A percentile compares a stretch with the other conserved stretches of the same genome.
Evolutionary conservation across 257 asterid genomes (phyloP).

Genomic region (Solanum medicagineum): DNA sequence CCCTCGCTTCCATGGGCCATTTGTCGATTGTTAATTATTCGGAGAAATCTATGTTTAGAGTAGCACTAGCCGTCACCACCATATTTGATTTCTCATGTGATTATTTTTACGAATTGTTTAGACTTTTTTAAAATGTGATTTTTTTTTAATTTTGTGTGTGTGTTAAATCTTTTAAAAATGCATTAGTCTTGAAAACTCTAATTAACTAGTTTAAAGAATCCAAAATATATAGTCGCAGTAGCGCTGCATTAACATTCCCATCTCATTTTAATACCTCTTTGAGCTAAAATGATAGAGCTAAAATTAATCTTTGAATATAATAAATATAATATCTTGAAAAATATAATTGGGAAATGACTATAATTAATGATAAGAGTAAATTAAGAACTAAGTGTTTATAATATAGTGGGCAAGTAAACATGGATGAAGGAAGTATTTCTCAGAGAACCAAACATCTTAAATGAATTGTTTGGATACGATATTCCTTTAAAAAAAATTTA

Average conservation of each 20-base stretch:
- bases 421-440: background rate
- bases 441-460: background rate
- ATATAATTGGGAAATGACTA: no score
- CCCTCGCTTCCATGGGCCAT: background rate
- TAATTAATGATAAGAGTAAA: no score
- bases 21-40: background rate
- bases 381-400: no score
- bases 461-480: no score
- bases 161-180: background rate
- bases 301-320: no score
- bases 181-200: background rate
- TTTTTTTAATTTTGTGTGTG: background rate
- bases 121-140: background rate
- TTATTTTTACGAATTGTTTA: background rate
- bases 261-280: no score
- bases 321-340: no score
- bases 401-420: no score
- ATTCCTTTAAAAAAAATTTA: no score
- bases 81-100: background rate
- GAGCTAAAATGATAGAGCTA: no score
- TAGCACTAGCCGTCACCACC: background rate
- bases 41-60: background rate
- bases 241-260: background rate
- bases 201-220: background rate
- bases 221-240: background rate